A percentile compares a stretch with the other conserved stretches of the same genome.
These are phyloP conservation scores for Endocladia muricata DNA, from an alignment of 31 red algal species.

Conservation along the genomic window DNA sequence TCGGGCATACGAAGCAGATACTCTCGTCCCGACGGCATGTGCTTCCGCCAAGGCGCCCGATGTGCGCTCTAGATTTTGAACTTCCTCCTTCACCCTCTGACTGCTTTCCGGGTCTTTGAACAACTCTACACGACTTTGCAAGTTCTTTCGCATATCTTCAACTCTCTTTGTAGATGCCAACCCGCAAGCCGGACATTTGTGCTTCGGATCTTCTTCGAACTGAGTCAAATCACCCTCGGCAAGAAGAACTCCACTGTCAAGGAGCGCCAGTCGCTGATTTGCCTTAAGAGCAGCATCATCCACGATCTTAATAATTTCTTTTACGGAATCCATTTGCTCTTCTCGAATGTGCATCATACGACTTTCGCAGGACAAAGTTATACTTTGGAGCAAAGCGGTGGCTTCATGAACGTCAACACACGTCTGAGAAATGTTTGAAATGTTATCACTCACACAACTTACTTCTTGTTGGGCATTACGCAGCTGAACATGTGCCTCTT, in stretches of 20 bases:
- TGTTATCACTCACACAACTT: not conserved
- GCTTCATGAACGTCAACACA: constrained; percentile 12
- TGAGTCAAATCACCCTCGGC: constrained; percentile 38
- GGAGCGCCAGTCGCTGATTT: constrained; percentile 25
- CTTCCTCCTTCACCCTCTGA: not conserved
- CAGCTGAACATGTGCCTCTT: not conserved
- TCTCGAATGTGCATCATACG: not conserved
- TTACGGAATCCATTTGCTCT: constrained; percentile 29
- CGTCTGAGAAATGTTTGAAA: not conserved
- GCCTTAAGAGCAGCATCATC: constrained; percentile 35
- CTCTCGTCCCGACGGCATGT: constrained; percentile 25
- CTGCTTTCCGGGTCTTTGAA: constrained; percentile 38
- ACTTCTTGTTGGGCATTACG: not conserved
- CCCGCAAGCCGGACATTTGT: constrained; percentile 56
- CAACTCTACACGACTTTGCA: constrained; percentile 25
- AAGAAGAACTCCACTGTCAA: constrained; percentile 46
- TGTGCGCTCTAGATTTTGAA: constrained; percentile 7
- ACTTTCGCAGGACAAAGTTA: constrained; percentile 17
- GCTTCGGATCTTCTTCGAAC: constrained; percentile 51
- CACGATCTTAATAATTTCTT: constrained; percentile 5
- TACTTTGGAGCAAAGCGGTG: constrained; percentile 9
- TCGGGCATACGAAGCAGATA: not conserved
- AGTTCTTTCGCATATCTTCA: constrained; percentile 37
- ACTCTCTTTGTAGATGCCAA: constrained; percentile 33
- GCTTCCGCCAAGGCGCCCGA: constrained; percentile 16